Base-by-base conservation (phyloP, 164 flowering plant species). In the Malania oleifera region DNA sequence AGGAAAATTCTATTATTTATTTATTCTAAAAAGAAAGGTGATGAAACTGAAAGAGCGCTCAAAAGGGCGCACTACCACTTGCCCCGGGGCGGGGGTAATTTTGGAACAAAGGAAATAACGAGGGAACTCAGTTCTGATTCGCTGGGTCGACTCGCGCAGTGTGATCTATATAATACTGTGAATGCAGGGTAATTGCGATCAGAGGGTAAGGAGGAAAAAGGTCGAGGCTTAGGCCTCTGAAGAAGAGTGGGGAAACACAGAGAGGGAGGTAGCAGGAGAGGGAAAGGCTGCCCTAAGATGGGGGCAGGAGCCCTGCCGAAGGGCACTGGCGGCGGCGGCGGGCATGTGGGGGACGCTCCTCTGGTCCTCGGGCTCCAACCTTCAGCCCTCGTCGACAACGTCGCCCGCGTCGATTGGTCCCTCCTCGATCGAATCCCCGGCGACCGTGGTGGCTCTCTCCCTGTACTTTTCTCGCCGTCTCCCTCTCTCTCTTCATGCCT, bases 371-470 rank as follows among this genome's bases (percentile, higher is more conserved):
- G 98, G 1, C 84, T 92, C 37, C 96, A 87, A 59, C 86, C 93
- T 1, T 72, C 95, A 0, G 98, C 96, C 53, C 84, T 92, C 47
- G 73, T 89, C 20, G 98, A 92, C 70, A 87, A 89, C 61, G 88
- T 89, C 7, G 93, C 91, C 14, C 83, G 79, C 57, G 89, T 92
- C 27, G 96, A 89, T 75, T 77, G 71, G 72, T 80, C 93, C 61
- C 67, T 92, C 65, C 86, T 92, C 52, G 67, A 81, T 64, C 82
- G 67, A 66, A 80, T 89, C 57, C 82, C 90, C 19, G 98, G 98
- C 44, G 98, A 89, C 40, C 80, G 74, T 38, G 96, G 96, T 27
- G 98, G 98, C 65, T 92, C 98, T 17, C 75, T 78, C 38, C 83
- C 81, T 61, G 98, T 92, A 76, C 13, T 10, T 17, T 10, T 14